Base-by-base conservation (phyloP, 2,329 filamentous ascomycete species). In the Mycosphaerelloides madeirae region DNA sequence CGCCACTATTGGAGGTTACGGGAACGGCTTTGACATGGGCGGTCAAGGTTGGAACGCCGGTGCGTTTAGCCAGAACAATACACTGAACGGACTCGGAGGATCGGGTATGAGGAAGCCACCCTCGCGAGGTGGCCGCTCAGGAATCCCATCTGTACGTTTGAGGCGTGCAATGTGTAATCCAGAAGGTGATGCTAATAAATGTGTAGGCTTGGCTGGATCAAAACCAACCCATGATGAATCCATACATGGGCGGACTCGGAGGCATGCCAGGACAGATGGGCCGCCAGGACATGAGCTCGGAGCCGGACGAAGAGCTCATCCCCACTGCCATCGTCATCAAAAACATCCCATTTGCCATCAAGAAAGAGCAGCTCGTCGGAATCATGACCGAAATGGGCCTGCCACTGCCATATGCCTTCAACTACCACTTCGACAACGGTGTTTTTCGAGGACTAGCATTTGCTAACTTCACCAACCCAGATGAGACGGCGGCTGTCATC, bases 301-400 rank as follows among this genome's bases (percentile, higher is more conserved):
- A 74, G 46, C 78, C 81, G 37, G 77, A 81, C 44, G 91, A 95
- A 56, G 91, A 97, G 70, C 80, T 98, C 49, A 98, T 98, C 48
- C 91, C 91, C 2, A 98, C 93, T 3, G 93, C 93, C 43, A 97
- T 98, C 58, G 93, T 98, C 47, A 97, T 98, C 70, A 98, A 98
- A 74, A 98, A 98, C 65, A 98, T 98, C 29, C 93, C 94, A 0
- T 98, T 98, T 66, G 93, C 94, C 20, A 89, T 97, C 45, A 90
- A 95, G 68, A 97, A 97, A 70, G 93, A 98, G 69, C 88, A 91
- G 60, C 77, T 98, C 31, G 87, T 95, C 28, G 81, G 84, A 51
- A 78, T 96, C 56, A 98, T 98, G 93, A 87, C 90, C 7, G 87
- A 95, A 15, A 80, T 97, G 77, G 85, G 88, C 55, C 78, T 98